Evolutionary conservation across 1,284 basidiomycete genomes (phyloP).

Genomic region (Ustilago nuda): DNA sequence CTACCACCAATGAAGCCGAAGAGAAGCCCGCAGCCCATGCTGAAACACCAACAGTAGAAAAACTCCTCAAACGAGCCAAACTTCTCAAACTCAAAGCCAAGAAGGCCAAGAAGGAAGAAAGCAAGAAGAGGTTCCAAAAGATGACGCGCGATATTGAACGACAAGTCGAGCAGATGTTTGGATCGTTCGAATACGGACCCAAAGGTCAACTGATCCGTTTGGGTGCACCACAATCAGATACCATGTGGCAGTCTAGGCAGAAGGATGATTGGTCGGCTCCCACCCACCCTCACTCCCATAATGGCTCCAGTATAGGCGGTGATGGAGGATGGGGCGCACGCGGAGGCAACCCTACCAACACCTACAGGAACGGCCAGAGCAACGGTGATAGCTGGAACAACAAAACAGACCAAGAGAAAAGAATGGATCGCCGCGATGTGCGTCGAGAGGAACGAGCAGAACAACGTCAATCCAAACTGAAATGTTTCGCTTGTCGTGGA

Average conservation of each 20-base stretch:
- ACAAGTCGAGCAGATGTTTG: constrained; percentile 57
- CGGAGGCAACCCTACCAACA: constrained; percentile 17
- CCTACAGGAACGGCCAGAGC: constrained; percentile 7
- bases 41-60: constrained; percentile 42
- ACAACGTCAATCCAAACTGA: constrained; percentile 75
- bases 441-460: constrained; percentile 78
- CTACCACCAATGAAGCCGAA: background rate
- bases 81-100: constrained; percentile 65
- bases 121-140: constrained; percentile 31
- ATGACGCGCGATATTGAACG: constrained; percentile 66
- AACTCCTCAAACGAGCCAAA: constrained; percentile 64
- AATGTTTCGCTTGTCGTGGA: constrained; percentile 88
- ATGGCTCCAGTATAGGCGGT: constrained; percentile 10
- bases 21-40: constrained; percentile 8
- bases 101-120: constrained; percentile 62
- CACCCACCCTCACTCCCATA: background rate
- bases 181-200: constrained; percentile 50
- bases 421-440: constrained; percentile 71
- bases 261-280: constrained; percentile 32
- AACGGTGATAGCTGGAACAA: constrained; percentile 13
- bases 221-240: constrained; percentile 48
- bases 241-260: constrained; percentile 42
- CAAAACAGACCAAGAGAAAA: constrained; percentile 30
- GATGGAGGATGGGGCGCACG: constrained; percentile 41
- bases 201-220: constrained; percentile 51